phyloP scores from a whole-genome alignment of 306 rosid genomes.

The Inga leiocalycina region DNA sequence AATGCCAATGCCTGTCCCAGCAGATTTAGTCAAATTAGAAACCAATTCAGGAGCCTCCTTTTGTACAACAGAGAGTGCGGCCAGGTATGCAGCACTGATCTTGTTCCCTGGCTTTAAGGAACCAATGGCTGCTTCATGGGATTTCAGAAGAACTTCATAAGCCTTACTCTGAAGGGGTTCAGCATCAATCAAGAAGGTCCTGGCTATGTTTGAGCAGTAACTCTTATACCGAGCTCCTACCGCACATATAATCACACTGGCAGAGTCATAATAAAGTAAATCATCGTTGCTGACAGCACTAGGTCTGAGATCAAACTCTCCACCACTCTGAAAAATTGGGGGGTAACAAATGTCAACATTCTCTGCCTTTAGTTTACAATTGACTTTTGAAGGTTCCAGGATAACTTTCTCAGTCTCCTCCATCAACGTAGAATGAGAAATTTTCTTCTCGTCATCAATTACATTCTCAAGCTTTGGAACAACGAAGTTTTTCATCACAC shows the following conservation, averaged over 20 bases:
- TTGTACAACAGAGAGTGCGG: conserved; percentile 61
- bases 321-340: conserved; percentile 75
- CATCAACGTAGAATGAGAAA: conserved; percentile 63
- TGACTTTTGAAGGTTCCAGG: conserved; percentile 55
- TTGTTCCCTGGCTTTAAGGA: conserved; percentile 56
- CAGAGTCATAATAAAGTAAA: conserved; percentile 60
- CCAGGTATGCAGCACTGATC: conserved; percentile 59
- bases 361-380: conserved; percentile 55
- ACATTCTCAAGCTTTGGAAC: conserved; percentile 68
- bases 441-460: conserved; percentile 71
- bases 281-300: conserved; percentile 72
- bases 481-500: conserved; percentile 56
- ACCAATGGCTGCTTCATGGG: conserved; percentile 64
- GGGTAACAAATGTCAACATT: conserved; percentile 74
- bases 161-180: conserved; percentile 56
- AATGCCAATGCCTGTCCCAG: conserved; percentile 76
- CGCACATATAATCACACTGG: conserved; percentile 70
- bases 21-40: conserved; percentile 59
- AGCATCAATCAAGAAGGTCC: conserved; percentile 71
- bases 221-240: conserved; percentile 70
- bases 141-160: conserved; percentile 64
- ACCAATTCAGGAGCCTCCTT: conserved; percentile 63
- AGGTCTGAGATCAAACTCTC: conserved; percentile 69
- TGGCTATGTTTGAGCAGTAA: conserved; percentile 70
- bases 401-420: conserved; percentile 71